Percentiles rank a stretch among this genome's conserved stretches.
Conservation (phyloP, 2,329 filamentous ascomycete genomes). For the Fusarium kyushuense region DNA sequence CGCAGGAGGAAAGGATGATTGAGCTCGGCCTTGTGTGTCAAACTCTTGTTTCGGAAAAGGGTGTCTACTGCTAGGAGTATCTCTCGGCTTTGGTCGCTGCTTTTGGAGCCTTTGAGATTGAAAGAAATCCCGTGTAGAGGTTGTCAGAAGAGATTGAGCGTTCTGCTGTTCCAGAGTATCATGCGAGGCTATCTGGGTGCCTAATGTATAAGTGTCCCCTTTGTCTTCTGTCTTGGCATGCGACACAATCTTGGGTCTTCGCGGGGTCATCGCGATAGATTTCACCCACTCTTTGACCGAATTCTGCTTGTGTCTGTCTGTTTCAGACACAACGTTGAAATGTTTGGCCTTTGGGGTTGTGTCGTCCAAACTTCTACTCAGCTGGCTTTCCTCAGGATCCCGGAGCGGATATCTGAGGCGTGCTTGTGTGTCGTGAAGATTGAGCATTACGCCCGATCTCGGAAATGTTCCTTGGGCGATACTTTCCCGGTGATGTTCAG, state of each 20-base stretch:
- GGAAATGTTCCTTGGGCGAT: slow-evolving; percentile 5
- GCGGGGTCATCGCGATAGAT: slow-evolving; percentile 22
- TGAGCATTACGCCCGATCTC: slow-evolving; percentile 29
- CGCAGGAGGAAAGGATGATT: slow-evolving; percentile 3
- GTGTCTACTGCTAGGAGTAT: slow-evolving; percentile 12
- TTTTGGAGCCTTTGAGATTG: slow-evolving; percentile 15
- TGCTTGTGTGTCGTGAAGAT: slow-evolving; percentile 28
- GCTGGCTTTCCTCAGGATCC: background rate
- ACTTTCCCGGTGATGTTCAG: slow-evolving; percentile 19
- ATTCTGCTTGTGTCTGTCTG: slow-evolving; percentile 11
- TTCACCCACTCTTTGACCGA: slow-evolving; percentile 25
- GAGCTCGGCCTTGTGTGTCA: slow-evolving; percentile 12
- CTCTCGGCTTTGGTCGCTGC: slow-evolving; percentile 1
- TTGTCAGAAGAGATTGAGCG: slow-evolving; percentile 3
- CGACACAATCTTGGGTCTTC: slow-evolving; percentile 11
- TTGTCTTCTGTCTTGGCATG: background rate
- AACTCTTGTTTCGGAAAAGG: slow-evolving; percentile 24
- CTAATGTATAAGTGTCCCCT: background rate
- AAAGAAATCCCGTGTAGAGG: slow-evolving; percentile 25
- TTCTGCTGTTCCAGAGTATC: background rate
- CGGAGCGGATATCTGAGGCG: slow-evolving; percentile 20
- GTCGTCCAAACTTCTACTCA: slow-evolving; percentile 1
- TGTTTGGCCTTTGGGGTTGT: slow-evolving; percentile 8
- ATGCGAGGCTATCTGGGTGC: background rate
- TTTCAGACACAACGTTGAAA: slow-evolving; percentile 6